Base-by-base conservation (phyloP, 169 alveolate genomes). In the Sarcocystis neurona region DNA sequence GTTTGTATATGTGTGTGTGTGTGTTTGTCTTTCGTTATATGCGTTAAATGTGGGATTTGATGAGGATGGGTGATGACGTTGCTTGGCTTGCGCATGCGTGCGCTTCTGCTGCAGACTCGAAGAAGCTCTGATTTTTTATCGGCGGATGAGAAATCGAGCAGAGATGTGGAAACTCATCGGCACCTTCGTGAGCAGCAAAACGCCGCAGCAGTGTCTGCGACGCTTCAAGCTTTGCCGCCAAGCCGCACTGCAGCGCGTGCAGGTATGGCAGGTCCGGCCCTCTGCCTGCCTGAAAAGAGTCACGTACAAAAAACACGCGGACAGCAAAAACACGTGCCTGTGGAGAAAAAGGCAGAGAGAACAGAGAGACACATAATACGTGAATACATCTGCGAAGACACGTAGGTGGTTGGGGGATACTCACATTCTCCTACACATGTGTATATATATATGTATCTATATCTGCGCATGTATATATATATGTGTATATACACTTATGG, bases 81-180 rank as follows among this genome's bases (percentile, higher is more conserved):
- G 41, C 46, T 18, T 2, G 72, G 18, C 70, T 48, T 60, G 23
- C 58, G n/a, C 44, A 10, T 6, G 70, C 82, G 18, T n/a, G 50
- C 32, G 47, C 34, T 37, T 37, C 46, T 41, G 53, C 37, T 30
- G 27, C 85, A 91, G 92, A 53, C 85, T 91, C 34, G 94, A 87
- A 66, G 91, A 91, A 32, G 94, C 92, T 60, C 63, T 91, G 77
- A 91, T 79, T 50, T 37, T 58, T 88, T 91, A 80, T 46, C 79
- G 92, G 20, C 74, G 89, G 32, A 88, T 88, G 4, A 87, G 53
- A 44, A 91, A 87, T 37, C 92, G 90, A 3, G 77, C 56, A 5
- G 72, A 44, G 46, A 86, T 87, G 58, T 91, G 94, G 94, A 43
- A 80, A 72, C 66, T 79, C 47, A 84, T 91, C 39, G 60, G 91